Percentiles rank a stretch among this genome's conserved stretches.
These are phyloP conservation scores for Penicillium sp. DNA, from an alignment of 2,329 filamentous ascomycete genomes.

Conservation along the genomic window DNA sequence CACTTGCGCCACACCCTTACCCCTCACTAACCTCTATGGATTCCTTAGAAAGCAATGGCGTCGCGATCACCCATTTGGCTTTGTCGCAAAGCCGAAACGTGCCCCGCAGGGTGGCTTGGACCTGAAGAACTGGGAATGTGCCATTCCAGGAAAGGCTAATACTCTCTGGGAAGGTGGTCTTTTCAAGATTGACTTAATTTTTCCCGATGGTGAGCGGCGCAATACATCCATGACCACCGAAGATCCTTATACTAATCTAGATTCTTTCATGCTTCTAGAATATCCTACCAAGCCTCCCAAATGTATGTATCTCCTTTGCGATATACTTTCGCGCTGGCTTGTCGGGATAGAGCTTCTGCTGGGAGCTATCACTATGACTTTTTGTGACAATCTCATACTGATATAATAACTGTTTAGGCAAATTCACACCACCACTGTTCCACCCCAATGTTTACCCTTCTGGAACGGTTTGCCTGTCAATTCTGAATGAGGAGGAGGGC, in stretches of 20 bases:
- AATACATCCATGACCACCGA: constrained; percentile 7
- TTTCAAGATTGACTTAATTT: constrained; percentile 89
- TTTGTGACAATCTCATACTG: not conserved
- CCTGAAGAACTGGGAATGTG: constrained; percentile 94
- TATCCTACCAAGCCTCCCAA: constrained; percentile 99
- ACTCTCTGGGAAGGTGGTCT: constrained; percentile 97
- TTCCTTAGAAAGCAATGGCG: constrained; percentile 85
- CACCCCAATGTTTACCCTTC: constrained; percentile 99
- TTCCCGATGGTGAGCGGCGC: constrained; percentile 75
- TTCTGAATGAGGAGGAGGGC: constrained; percentile 95
- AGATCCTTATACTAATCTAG: constrained; percentile 12
- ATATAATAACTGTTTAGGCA: constrained; percentile 59
- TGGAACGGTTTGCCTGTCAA: constrained; percentile 93
- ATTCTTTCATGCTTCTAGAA: constrained; percentile 54
- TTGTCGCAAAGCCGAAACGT: constrained; percentile 85
- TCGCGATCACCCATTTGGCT: constrained; percentile 94
- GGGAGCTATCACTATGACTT: not conserved
- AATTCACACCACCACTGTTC: constrained; percentile 93
- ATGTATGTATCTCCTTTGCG: constrained; percentile 60
- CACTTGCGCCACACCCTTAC: not conserved
- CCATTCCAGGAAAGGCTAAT: constrained; percentile 92
- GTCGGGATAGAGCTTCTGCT: not conserved
- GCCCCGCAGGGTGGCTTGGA: constrained; percentile 79
- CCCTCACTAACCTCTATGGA: constrained; percentile 13
- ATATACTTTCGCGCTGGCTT: not conserved